Conservation (phyloP, 176 grass and related monocot species). For the Lolium rigidum region DNA sequence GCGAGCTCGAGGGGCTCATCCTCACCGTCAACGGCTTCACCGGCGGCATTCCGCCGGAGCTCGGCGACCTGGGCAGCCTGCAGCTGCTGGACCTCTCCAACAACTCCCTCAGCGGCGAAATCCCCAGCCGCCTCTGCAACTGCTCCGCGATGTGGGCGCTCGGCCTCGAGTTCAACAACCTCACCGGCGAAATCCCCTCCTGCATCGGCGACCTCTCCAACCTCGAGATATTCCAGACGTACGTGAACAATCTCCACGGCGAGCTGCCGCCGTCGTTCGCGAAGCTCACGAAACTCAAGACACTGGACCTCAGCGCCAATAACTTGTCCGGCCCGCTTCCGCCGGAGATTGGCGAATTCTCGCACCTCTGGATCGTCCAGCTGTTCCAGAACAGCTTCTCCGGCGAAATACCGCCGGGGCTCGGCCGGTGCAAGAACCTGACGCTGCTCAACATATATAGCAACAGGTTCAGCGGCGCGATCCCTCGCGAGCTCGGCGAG, state of each 20-base stretch:
- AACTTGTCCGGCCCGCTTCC: constrained; percentile 66
- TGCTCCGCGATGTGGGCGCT: constrained; percentile 58
- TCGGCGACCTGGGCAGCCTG: constrained; percentile 57
- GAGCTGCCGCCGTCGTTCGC: constrained; percentile 68
- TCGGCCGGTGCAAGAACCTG: constrained; percentile 78
- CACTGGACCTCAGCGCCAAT: constrained; percentile 59
- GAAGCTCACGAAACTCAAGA: constrained; percentile 51
- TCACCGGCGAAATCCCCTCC: constrained; percentile 63
- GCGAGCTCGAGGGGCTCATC: constrained; percentile 40
- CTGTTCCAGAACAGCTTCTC: constrained; percentile 52
- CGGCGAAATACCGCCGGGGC: constrained; percentile 59
- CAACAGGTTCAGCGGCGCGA: constrained; percentile 67
- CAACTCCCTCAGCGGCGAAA: constrained; percentile 60
- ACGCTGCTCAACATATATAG: constrained; percentile 56
- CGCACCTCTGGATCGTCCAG: constrained; percentile 51
- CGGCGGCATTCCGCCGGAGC: constrained; percentile 64
- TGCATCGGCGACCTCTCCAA: constrained; percentile 65
- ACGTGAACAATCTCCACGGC: constrained; percentile 49
- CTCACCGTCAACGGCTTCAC: constrained; percentile 55
- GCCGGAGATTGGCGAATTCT: constrained; percentile 63
- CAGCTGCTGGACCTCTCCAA: constrained; percentile 40
- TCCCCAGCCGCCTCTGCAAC: constrained; percentile 74
- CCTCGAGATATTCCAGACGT: constrained; percentile 32
- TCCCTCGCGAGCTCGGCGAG: constrained; percentile 75
- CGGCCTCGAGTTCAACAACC: constrained; percentile 46